phyloP scores from a whole-genome alignment of 352 stramenopile species.

The Pythium angustatum region DNA sequence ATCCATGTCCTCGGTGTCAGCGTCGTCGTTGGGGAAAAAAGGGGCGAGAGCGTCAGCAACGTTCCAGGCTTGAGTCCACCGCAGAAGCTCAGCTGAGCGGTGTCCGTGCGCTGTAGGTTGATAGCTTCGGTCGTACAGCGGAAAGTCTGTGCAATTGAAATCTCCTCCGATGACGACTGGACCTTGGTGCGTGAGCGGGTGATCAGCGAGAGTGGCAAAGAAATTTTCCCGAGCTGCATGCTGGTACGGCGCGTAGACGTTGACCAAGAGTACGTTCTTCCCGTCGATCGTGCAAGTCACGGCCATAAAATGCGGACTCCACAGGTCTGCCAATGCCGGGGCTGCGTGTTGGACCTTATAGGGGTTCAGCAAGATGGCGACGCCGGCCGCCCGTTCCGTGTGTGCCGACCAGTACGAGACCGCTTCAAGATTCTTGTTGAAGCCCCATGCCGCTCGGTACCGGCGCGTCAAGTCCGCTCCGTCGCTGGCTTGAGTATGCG shows the following conservation, averaged over 20 bases:
- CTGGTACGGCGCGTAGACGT: not conserved
- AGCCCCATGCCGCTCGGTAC: slow-evolving; percentile 4
- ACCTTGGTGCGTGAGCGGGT: not conserved
- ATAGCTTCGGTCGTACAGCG: not conserved
- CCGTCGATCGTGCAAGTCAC: not conserved
- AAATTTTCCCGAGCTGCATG: not conserved
- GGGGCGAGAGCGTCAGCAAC: not conserved
- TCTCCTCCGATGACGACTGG: slow-evolving; percentile 1
- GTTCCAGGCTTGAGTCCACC: not conserved
- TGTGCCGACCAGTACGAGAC: slow-evolving; percentile 7
- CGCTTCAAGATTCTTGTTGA: not conserved
- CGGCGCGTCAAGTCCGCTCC: not conserved
- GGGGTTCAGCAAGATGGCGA: slow-evolving; percentile 7
- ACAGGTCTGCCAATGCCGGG: not conserved
- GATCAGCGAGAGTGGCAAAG: not conserved
- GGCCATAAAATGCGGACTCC: not conserved
- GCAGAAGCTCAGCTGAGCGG: not conserved
- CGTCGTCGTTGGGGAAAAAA: not conserved
- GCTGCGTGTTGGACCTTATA: not conserved
- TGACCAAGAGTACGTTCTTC: not conserved
- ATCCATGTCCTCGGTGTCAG: not conserved
- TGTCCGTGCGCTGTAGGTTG: not conserved
- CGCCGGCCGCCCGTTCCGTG: not conserved
- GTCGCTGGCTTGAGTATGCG: not conserved
- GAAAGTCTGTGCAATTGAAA: slow-evolving; percentile 7